Percentiles rank a stretch among this genome's conserved stretches.
Conservation (phyloP, 106 monocot species). For the Ottelia alismoides region DNA sequence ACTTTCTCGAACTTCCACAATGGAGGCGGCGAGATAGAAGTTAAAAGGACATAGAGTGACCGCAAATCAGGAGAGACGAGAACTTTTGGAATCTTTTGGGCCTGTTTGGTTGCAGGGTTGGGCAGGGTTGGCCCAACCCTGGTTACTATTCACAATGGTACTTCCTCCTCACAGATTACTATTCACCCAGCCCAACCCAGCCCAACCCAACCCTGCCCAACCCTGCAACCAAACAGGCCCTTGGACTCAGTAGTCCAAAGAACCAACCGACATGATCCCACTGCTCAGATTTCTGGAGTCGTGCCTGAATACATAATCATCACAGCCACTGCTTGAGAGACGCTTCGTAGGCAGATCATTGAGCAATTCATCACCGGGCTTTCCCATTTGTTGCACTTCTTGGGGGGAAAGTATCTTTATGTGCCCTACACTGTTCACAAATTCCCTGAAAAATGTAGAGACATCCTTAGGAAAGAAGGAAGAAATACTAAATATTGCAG, state of each 20-base stretch:
- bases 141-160: too few relatives aligned
- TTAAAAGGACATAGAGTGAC: too few relatives aligned
- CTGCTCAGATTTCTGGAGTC: conserved; percentile 39
- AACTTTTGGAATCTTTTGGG: too few relatives aligned
- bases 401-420: conserved; percentile 89
- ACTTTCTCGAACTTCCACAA: too few relatives aligned
- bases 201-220: too few relatives aligned
- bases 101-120: too few relatives aligned
- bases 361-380: conserved; percentile 28
- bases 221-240: too few relatives aligned
- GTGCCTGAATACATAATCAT: conserved; percentile 33
- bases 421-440: conserved; percentile 78
- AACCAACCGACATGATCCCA: conserved; percentile 42
- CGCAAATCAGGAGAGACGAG: too few relatives aligned
- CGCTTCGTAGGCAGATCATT: conserved; percentile 29
- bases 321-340: conserved; percentile 27
- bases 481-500: neutral
- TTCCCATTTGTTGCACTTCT: conserved; percentile 87
- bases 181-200: too few relatives aligned
- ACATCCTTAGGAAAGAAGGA: neutral
- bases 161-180: too few relatives aligned
- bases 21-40: too few relatives aligned
- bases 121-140: too few relatives aligned
- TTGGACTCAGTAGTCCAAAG: conserved; percentile 52
- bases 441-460: conserved; percentile 48